A percentile compares a stretch with the other conserved stretches of the same genome.
Conservation (phyloP, 805 yeast genomes). For the Saccharomycopsis olivae region DNA sequence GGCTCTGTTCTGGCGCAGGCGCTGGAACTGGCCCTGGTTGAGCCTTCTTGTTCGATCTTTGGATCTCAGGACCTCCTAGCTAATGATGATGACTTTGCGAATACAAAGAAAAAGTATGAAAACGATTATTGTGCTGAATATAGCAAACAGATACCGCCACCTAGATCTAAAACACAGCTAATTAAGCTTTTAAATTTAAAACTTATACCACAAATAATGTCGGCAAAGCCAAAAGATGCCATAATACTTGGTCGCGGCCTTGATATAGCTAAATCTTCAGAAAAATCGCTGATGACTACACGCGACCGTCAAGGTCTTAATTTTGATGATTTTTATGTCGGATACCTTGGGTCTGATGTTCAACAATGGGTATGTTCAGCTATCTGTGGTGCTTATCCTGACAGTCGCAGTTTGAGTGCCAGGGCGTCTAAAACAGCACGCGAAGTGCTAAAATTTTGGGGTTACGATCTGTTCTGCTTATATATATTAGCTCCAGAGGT, state of each 20-base stretch:
- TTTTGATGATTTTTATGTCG: conserved; percentile 10
- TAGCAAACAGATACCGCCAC: conserved; percentile 7
- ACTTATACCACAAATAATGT: background rate
- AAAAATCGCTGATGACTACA: background rate
- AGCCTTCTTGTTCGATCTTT: no score
- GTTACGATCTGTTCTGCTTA: conserved; percentile 12
- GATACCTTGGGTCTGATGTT: conserved; percentile 12
- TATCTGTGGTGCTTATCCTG: background rate
- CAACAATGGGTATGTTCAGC: conserved; percentile 4
- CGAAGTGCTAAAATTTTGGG: conserved; percentile 7
- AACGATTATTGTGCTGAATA: conserved; percentile 2
- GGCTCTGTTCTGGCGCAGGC: no score
- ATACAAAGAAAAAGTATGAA: conserved; percentile 6
- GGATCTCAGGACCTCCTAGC: no score
- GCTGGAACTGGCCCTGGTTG: no score
- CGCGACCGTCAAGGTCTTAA: conserved; percentile 5
- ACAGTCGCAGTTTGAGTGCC: background rate
- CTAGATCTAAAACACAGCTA: background rate
- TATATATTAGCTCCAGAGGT: conserved; percentile 15
- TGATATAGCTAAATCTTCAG: background rate
- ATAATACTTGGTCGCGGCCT: conserved; percentile 1
- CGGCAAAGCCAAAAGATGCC: background rate
- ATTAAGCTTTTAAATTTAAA: no score
- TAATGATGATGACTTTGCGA: conserved; percentile 3
- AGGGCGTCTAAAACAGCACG: background rate